Evolutionary conservation across 768 basidiomycete genomes (phyloP).

Genomic region (Epithele typhae): DNA sequence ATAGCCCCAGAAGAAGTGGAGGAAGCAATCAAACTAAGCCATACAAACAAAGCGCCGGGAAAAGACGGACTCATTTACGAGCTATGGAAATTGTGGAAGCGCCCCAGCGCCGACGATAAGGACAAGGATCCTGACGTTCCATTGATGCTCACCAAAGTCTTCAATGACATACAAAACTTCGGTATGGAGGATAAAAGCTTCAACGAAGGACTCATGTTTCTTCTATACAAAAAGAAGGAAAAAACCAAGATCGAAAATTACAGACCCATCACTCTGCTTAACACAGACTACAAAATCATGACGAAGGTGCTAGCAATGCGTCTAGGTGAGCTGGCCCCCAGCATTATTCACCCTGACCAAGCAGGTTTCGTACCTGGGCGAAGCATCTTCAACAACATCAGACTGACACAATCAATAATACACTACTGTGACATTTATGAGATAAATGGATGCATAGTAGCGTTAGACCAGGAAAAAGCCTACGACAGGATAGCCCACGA

Average conservation of each 20-base stretch:
- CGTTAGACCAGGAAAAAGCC: constrained; percentile 17
- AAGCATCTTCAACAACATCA: constrained; percentile 28
- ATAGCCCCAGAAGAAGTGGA: too few relatives aligned
- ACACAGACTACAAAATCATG: constrained; percentile 30
- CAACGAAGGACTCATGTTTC: constrained; percentile 29
- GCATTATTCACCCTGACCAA: constrained; percentile 31
- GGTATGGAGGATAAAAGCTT: constrained; percentile 15
- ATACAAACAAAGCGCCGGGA: too few relatives aligned
- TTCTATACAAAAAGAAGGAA: constrained; percentile 37
- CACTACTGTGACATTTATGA: constrained; percentile 6
- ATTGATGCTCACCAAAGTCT: too few relatives aligned
- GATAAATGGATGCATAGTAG: constrained; percentile 8
- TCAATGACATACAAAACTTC: too few relatives aligned
- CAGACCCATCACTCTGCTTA: constrained; percentile 21
- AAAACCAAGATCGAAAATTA: constrained; percentile 6
- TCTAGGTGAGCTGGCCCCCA: constrained; percentile 8
- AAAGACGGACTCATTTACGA: too few relatives aligned
- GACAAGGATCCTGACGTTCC: too few relatives aligned
- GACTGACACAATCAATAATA: constrained; percentile 19
- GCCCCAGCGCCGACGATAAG: too few relatives aligned
- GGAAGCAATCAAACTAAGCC: too few relatives aligned
- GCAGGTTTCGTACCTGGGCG: constrained; percentile 34
- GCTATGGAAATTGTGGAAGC: too few relatives aligned
- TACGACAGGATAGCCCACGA: constrained; percentile 15
- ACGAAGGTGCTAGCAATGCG: constrained; percentile 21